These are phyloP conservation scores for Lycium ferocissimum DNA, from an alignment of 257 asterid species.

Conservation along the genomic window DNA sequence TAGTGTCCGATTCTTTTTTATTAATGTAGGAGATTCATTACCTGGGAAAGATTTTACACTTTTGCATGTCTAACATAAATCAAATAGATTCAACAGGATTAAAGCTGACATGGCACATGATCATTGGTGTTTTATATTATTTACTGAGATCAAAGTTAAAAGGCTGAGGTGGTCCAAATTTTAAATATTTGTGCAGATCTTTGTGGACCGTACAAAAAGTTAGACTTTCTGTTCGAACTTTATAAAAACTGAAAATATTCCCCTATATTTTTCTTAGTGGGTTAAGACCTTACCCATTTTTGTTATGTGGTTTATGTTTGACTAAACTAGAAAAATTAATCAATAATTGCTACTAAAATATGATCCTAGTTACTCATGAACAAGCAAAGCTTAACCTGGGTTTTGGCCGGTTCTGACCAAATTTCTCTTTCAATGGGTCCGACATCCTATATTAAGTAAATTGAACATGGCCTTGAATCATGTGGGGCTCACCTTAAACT, in stretches of 20 bases:
- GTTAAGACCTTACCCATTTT: neutral
- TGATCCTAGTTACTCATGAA: neutral
- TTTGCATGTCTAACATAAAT: neutral
- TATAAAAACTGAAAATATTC: constrained; percentile 51
- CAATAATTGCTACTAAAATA: neutral
- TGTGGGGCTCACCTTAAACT: neutral
- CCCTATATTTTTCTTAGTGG: neutral
- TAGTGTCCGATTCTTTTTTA: neutral
- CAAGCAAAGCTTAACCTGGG: neutral
- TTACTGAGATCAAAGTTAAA: constrained; percentile 24
- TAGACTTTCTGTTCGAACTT: constrained; percentile 30
- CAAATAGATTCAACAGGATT: constrained; percentile 6
- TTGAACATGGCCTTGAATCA: neutral
- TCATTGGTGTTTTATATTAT: constrained; percentile 32
- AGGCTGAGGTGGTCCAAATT: constrained; percentile 20
- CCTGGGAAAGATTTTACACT: neutral
- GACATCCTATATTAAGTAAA: neutral
- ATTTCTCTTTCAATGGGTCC: neutral
- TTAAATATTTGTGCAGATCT: constrained; percentile 35
- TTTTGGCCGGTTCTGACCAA: neutral
- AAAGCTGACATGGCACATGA: constrained; percentile 49
- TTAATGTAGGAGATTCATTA: neutral
- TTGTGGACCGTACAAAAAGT: constrained; percentile 37
- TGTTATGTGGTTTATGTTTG: neutral
- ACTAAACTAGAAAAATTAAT: neutral